Evolutionary conservation across 768 basidiomycete species (phyloP), one percentile per base, ranked within the genome.

Genomic region (Naematelia aurantialba): DNA sequence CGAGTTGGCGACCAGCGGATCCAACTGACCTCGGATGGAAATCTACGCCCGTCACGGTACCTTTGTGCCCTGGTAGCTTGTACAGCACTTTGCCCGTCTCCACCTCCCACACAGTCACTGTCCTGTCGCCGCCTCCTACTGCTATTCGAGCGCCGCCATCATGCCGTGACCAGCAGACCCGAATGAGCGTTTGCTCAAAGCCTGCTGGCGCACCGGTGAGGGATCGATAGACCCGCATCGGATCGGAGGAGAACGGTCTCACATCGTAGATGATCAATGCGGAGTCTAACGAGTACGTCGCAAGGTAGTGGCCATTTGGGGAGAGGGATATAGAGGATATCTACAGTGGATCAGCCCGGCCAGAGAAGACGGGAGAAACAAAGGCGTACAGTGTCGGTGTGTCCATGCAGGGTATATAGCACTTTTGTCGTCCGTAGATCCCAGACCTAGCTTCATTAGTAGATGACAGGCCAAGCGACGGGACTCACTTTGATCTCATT

Each of bases 1-100:
- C 14, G 2, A 47, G 8, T 56, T 46, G 13, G 14, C 39, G 4
- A 19, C 47, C n/a, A n/a, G n/a, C n/a, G n/a, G n/a, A n/a, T n/a
- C n/a, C n/a, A n/a, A 81, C 91, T 64, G 76, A 94, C 91, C 87
- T 90, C 8, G 94, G 92, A 75, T 94, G 91, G 81, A 94, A 96
- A 68, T 94, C 96, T 0, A 91, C 90, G n/a, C 87, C 81, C 1
- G 91, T 92, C 13, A 98, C 92, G 0, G 93, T 93, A 11, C 94
- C 93, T 76, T 91, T 96, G 77, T 99, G 94, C 13, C 94, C 94
- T 39, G 94, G 91, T 57, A 97, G 82, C 56, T 77, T 76, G 59
- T 78, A 78, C 60, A 71, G 34, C 11, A 78, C 65, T 52, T 74
- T 73, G 19, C 70, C 70, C 22, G 55, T 67, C 52, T 75, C 72